Percentiles rank a stretch among this genome's conserved stretches.
phyloP scores from a whole-genome alignment of 192 early-diverging fungal genomes.

The Mortierella hygrophila region DNA sequence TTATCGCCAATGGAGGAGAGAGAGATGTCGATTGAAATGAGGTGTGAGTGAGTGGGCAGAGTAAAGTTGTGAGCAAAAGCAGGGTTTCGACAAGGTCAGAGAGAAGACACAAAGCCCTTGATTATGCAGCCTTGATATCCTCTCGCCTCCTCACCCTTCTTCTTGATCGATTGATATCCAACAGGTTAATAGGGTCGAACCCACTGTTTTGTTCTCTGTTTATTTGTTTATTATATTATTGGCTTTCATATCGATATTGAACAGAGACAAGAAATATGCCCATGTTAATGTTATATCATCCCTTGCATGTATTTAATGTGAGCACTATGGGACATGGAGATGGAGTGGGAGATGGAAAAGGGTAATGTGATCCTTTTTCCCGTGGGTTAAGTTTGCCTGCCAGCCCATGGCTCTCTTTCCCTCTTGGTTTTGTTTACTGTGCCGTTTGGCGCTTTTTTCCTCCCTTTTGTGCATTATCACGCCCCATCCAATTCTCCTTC shows the following conservation, averaged over 20 bases:
- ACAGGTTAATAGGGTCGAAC: not conserved
- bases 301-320: not conserved
- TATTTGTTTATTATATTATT: not conserved
- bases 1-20: not conserved
- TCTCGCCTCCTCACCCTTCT: not conserved
- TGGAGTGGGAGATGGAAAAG: not conserved
- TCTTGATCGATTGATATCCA: conserved; percentile 1
- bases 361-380: conserved; percentile 8
- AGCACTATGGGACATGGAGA: not conserved
- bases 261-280: not conserved
- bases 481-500: not conserved
- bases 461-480: not conserved
- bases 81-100: not conserved
- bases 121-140: conserved; percentile 1
- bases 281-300: not conserved
- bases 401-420: not conserved
- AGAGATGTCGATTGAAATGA: not conserved
- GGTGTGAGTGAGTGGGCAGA: not conserved
- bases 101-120: not conserved
- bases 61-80: not conserved
- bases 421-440: not conserved
- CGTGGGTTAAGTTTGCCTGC: not conserved
- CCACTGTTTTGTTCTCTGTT: not conserved
- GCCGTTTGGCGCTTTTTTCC: no score
- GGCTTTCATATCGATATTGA: not conserved